These are phyloP conservation scores for Cytospora piceae DNA, from an alignment of 2,329 filamentous ascomycete genomes.

Conservation along the genomic window DNA sequence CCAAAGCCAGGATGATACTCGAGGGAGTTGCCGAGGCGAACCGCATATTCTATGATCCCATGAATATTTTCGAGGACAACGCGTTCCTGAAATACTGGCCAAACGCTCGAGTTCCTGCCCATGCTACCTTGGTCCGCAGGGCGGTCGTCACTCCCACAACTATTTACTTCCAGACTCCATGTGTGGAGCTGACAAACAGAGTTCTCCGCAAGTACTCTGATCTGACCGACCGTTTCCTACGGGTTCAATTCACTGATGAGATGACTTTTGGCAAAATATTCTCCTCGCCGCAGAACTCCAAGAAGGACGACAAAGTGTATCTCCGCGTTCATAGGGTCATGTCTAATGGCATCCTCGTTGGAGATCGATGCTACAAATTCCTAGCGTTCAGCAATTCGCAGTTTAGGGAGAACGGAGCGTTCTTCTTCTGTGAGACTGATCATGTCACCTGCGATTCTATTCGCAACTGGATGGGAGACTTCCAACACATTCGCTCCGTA, in stretches of 20 bases:
- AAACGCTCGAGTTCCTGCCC: slow-evolving; percentile 60
- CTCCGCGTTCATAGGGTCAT: slow-evolving; percentile 73
- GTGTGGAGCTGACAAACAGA: slow-evolving; percentile 85
- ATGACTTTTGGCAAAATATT: slow-evolving; percentile 63
- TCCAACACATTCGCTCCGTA: slow-evolving; percentile 78
- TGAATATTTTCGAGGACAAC: slow-evolving; percentile 67
- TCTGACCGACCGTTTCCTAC: slow-evolving; percentile 76
- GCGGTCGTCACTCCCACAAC: slow-evolving; percentile 83
- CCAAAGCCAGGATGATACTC: slow-evolving; percentile 67
- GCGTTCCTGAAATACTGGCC: slow-evolving; percentile 53
- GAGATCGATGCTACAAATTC: slow-evolving; percentile 82
- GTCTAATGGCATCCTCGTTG: slow-evolving; percentile 78
- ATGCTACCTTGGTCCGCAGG: slow-evolving; percentile 77
- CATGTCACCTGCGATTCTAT: slow-evolving; percentile 75
- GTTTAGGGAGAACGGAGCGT: slow-evolving; percentile 87
- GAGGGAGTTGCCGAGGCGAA: slow-evolving; percentile 73
- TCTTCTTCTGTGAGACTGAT: slow-evolving; percentile 81
- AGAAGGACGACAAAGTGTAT: slow-evolving; percentile 71
- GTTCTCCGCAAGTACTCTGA: slow-evolving; percentile 75
- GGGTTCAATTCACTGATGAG: slow-evolving; percentile 90
- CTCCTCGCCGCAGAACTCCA: slow-evolving; percentile 51
- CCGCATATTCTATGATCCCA: slow-evolving; percentile 67
- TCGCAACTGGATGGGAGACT: slow-evolving; percentile 83
- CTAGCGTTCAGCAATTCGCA: slow-evolving; percentile 96
- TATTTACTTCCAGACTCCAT: slow-evolving; percentile 76